Evolutionary conservation across 192 early-diverging fungal species (phyloP).

Genomic region (Coemansia sp.): DNA sequence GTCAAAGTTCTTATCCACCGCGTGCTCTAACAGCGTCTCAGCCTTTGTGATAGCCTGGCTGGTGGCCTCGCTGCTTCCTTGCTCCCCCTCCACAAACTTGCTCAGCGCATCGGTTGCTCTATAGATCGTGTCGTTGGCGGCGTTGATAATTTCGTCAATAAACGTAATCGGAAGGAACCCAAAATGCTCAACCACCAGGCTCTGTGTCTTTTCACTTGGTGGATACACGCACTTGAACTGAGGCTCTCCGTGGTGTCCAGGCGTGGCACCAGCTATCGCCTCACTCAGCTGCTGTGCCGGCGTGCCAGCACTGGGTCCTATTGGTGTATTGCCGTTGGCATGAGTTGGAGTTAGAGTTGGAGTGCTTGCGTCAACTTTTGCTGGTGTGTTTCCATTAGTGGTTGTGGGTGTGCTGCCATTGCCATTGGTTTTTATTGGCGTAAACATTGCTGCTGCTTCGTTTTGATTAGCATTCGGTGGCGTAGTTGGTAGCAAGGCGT

Average conservation of each 20-base stretch:
- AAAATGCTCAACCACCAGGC: constrained; percentile 73
- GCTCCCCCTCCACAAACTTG: constrained; percentile 65
- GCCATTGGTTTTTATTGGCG: constrained; percentile 3
- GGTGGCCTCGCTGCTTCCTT: constrained; percentile 51
- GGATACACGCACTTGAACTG: constrained; percentile 50
- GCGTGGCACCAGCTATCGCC: constrained; percentile 39
- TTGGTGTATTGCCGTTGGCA: constrained; percentile 8
- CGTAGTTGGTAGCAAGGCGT: neutral
- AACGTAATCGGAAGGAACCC: constrained; percentile 79
- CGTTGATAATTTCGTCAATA: constrained; percentile 80
- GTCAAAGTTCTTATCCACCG: constrained; percentile 84
- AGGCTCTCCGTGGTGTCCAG: constrained; percentile 30
- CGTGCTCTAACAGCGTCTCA: constrained; percentile 74
- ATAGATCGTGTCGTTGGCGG: constrained; percentile 74
- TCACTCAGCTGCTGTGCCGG: constrained; percentile 16
- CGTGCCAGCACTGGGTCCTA: constrained; percentile 8
- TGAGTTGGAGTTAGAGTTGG: neutral
- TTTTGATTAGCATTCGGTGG: neutral
- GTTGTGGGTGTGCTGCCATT: neutral
- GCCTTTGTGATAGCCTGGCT: constrained; percentile 68
- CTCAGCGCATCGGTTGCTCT: constrained; percentile 68
- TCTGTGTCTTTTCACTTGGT: constrained; percentile 44
- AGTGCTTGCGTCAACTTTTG: neutral
- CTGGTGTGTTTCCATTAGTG: neutral
- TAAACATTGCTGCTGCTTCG: neutral